Conservation (phyloP, 2,329 filamentous ascomycete species). For the Fusarium continuum region DNA sequence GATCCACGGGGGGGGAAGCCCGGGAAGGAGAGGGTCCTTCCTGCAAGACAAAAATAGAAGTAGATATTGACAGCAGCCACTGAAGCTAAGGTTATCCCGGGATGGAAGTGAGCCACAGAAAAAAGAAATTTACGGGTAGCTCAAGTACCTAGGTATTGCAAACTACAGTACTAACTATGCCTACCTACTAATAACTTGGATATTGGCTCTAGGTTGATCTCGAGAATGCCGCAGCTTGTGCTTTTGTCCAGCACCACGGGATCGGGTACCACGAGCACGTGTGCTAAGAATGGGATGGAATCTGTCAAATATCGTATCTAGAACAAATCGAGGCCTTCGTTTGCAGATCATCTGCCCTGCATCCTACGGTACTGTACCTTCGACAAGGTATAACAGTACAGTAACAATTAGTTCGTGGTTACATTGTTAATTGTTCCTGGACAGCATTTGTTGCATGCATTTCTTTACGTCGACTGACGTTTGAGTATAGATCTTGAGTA, state of each 20-base stretch:
- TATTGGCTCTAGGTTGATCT: constrained; percentile 6
- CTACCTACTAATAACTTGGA: too few relatives aligned
- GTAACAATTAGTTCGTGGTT: neutral
- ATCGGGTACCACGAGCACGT: constrained; percentile 32
- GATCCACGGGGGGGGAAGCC: neutral
- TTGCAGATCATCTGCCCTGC: constrained; percentile 4
- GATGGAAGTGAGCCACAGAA: constrained; percentile 7
- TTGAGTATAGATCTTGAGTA: constrained; percentile 4
- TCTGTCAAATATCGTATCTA: constrained; percentile 15
- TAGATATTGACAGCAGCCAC: neutral
- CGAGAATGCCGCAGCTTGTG: neutral
- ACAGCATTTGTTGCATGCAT: too few relatives aligned
- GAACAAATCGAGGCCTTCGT: neutral
- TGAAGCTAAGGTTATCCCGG: constrained; percentile 31
- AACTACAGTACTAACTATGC: neutral
- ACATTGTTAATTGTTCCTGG: constrained; percentile 8
- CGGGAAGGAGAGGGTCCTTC: neutral
- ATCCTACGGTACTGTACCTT: neutral
- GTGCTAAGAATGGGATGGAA: constrained; percentile 1
- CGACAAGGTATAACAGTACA: neutral
- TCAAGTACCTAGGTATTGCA: too few relatives aligned
- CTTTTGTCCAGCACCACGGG: constrained; percentile 28
- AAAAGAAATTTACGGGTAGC: neutral
- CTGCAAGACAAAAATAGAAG: constrained; percentile 29
- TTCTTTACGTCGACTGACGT: constrained; percentile 24